Evolutionary conservation across 768 basidiomycete genomes (phyloP).

Genomic region (Auriscalpium microsporum): DNA sequence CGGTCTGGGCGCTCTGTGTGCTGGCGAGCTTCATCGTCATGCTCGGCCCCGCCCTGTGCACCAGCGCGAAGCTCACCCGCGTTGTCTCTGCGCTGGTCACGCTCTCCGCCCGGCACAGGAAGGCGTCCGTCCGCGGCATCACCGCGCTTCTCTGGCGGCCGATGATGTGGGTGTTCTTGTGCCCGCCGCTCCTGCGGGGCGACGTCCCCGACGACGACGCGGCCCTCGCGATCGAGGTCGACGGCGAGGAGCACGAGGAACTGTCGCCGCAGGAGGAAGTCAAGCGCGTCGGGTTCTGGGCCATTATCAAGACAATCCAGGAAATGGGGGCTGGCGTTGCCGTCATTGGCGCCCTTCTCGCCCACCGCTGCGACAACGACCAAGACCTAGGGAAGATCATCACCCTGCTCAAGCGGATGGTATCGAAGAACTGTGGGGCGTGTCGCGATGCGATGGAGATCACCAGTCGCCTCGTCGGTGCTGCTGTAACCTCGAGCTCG

Average conservation of each 20-base stretch:
- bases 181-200: conserved; percentile 32
- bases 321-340: conserved; percentile 53
- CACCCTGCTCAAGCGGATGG: conserved; percentile 47
- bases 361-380: conserved; percentile 25
- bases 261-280: conserved; percentile 17
- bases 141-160: conserved; percentile 59
- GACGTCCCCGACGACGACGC: conserved; percentile 20
- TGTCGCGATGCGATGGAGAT: conserved; percentile 50
- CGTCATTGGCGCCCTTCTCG: conserved; percentile 47
- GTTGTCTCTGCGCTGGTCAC: conserved; percentile 42
- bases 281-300: conserved; percentile 33
- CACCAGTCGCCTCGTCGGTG: conserved; percentile 31
- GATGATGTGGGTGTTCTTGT: conserved; percentile 58
- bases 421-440: conserved; percentile 40
- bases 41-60: conserved; percentile 47
- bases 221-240: conserved; percentile 18
- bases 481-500: no score
- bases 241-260: conserved; percentile 18
- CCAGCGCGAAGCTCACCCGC: conserved; percentile 35
- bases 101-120: conserved; percentile 51
- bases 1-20: conserved; percentile 69
- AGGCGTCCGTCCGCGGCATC: conserved; percentile 54
- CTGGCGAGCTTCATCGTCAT: conserved; percentile 58
- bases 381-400: conserved; percentile 37
- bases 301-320: conserved; percentile 40